These are phyloP conservation scores for Anaeramoeba ignava DNA, from an alignment of 78 protist genomes.

Conservation along the genomic window DNA sequence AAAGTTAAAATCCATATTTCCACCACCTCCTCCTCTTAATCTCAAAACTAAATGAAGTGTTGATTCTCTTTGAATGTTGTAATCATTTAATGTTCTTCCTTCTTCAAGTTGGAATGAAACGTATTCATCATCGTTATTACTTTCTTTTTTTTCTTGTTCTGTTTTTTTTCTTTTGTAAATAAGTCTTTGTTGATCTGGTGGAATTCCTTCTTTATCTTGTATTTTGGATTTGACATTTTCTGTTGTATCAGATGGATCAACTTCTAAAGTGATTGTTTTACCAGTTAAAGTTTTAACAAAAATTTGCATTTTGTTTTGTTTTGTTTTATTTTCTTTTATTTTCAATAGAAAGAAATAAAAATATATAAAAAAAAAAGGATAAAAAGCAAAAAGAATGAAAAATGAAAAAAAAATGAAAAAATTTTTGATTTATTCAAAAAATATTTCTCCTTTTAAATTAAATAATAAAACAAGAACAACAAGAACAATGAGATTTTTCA, in stretches of 20 bases:
- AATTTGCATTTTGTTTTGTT: slow-evolving; percentile 1
- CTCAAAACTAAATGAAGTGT: neutral
- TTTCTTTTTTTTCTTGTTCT: too few relatives aligned
- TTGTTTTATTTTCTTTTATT: too few relatives aligned
- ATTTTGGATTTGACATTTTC: neutral
- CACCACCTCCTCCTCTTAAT: neutral
- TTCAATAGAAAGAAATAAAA: too few relatives aligned
- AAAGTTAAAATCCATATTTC: neutral
- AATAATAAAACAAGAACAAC: too few relatives aligned
- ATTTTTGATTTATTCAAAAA: too few relatives aligned
- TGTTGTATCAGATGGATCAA: neutral
- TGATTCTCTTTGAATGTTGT: slow-evolving; percentile 1
- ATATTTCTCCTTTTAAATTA: too few relatives aligned
- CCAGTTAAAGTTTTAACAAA: neutral
- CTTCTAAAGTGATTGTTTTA: neutral
- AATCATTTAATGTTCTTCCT: neutral
- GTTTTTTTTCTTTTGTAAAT: neutral
- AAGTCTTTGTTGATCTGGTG: neutral
- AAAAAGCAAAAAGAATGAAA: too few relatives aligned
- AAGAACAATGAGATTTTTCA: too few relatives aligned
- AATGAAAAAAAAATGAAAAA: too few relatives aligned
- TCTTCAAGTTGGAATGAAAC: too few relatives aligned
- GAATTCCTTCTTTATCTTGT: neutral
- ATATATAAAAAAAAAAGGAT: too few relatives aligned
- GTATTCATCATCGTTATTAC: too few relatives aligned